These are phyloP conservation scores for Leishmania braziliensis DNA, from an alignment of 208 protist genomes.

Conservation along the genomic window DNA sequence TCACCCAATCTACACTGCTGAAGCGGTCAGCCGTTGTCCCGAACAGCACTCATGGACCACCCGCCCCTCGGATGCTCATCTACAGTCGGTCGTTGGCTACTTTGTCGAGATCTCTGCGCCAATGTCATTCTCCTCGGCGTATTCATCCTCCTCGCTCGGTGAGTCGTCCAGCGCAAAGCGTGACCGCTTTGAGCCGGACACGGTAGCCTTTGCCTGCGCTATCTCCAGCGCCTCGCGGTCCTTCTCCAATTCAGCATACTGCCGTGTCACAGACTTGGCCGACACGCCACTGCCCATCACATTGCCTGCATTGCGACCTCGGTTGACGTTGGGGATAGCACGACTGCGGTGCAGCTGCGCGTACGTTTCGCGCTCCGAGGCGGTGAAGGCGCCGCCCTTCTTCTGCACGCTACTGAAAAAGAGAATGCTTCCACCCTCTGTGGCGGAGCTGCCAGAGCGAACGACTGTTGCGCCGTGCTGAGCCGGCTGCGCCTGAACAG, in stretches of 20 bases:
- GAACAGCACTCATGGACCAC: no score
- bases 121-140: constrained; percentile 4
- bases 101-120: not conserved
- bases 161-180: constrained; percentile 44
- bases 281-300: constrained; percentile 27
- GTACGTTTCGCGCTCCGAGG: constrained; percentile 67
- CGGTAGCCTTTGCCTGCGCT: constrained; percentile 24
- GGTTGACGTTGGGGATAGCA: constrained; percentile 43
- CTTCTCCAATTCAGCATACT: constrained; percentile 39
- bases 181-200: constrained; percentile 24
- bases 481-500: constrained; percentile 56
- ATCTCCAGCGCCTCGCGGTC: constrained; percentile 33
- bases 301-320: constrained; percentile 28
- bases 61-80: not conserved
- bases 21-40: not conserved
- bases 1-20: not conserved
- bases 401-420: constrained; percentile 88
- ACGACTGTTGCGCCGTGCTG: constrained; percentile 79
- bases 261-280: constrained; percentile 19
- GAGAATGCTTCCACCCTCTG: constrained; percentile 55
- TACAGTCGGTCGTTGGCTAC: no score
- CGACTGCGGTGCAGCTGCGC: constrained; percentile 62
- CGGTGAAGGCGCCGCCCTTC: constrained; percentile 78
- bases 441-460: constrained; percentile 49
- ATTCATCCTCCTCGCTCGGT: constrained; percentile 29